Base-by-base conservation (phyloP, 768 basidiomycete species). In the Suillus spraguei region DNA sequence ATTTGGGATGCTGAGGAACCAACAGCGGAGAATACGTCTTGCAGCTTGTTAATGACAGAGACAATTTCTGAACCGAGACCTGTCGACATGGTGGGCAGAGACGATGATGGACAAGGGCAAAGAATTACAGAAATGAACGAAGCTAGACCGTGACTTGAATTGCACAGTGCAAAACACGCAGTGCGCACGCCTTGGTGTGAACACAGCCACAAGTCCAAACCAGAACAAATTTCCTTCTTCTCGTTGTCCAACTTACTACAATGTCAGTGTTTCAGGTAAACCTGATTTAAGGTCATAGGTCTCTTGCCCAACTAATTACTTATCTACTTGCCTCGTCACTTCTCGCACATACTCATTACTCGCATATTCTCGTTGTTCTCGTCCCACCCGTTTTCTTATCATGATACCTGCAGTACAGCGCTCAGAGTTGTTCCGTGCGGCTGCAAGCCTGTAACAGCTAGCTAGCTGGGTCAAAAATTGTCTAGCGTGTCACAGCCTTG, bases 1-100 rank as follows among this genome's bases (percentile, higher is more conserved):
- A 95, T 91, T 76, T 86, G 83, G 41, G 89, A 81, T 60, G 88
- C 87, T 56, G 85, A 87, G 28, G 89, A 85, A 70, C 93, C 93
- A 65, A 95, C 89, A 20, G 93, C 87, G 42, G 87, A 84, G 77
- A 95, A 95, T 67, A 94, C 93, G 81, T 95, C 93, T 76, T 95
- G 93, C 52, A 95, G 89, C 72, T 92, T 95, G 84, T 95, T 95
- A 72, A 95, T 81, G 59, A 91, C 85, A 39, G 80, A 74, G 60
- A 95, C 92, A 66, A 95, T 91, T 73, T 95, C 93, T 67, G 85
- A 81, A 60, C 93, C 93, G 68, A 95, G 87, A 61, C 90, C 77
- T 49, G 87, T 82, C 44, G 87, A 80, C 74, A 81, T 81, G 63
- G 52, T 66, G 67, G 69, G 56, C 60, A 67, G 64, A 58, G 60